Conservation (phyloP, 495 filamentous ascomycete genomes). For the Amniculicola lignicola region DNA sequence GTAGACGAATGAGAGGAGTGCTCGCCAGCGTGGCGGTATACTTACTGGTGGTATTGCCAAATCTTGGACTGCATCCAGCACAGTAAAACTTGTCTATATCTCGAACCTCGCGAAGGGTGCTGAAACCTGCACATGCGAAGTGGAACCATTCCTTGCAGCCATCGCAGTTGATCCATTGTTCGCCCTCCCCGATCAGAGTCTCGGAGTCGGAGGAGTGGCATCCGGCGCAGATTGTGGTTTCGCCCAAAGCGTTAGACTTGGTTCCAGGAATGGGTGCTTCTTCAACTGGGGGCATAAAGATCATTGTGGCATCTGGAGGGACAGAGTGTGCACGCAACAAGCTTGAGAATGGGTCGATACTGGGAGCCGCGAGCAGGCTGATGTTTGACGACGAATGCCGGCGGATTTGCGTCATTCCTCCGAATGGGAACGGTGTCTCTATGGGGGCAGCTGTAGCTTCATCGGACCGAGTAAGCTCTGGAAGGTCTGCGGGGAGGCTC, state of each 20-base stretch:
- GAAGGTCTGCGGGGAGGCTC: conserved; percentile 27
- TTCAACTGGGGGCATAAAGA: background rate
- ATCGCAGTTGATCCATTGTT: conserved; percentile 69
- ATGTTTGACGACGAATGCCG: conserved; percentile 25
- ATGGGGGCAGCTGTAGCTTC: background rate
- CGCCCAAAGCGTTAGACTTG: background rate
- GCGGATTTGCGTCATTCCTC: conserved; percentile 1
- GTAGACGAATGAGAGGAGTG: background rate
- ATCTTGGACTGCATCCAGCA: conserved; percentile 53
- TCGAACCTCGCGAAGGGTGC: conserved; percentile 64
- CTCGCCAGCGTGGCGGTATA: conserved; percentile 34
- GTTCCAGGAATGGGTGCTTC: background rate
- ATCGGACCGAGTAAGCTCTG: background rate
- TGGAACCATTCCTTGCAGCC: conserved; percentile 75
- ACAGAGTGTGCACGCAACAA: conserved; percentile 33
- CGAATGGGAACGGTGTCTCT: background rate
- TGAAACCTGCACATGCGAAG: conserved; percentile 68
- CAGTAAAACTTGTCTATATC: conserved; percentile 74
- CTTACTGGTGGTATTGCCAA: conserved; percentile 68
- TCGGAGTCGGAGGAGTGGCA: conserved; percentile 38
- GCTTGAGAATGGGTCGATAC: background rate
- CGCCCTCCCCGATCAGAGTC: conserved; percentile 36
- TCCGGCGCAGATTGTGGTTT: conserved; percentile 41
- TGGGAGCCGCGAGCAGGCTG: background rate
- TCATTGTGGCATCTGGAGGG: conserved; percentile 23